Evolutionary conservation across 1,284 basidiomycete species (phyloP), one percentile per base, ranked within the genome.

Genomic region (Schizophyllum amplum): DNA sequence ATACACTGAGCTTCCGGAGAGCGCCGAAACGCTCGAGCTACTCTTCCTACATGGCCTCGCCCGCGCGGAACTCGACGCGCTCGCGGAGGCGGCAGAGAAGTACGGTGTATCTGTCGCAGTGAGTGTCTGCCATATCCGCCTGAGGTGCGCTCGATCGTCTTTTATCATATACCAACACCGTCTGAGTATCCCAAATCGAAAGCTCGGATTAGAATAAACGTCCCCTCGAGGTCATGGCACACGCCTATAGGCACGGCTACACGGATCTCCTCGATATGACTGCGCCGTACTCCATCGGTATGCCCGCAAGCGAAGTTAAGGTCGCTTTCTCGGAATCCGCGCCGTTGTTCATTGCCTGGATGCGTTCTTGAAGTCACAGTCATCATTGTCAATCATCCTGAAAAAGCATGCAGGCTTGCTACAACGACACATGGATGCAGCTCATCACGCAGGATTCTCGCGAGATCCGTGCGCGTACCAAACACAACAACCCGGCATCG

Each of bases 51-150:
- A n/a, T 67, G 48, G 58, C 68, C 15, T 63, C 63, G 47, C 64
- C 65, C 3, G 58, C 59, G 42, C 61, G 62, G 1, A 68, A 68
- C 47, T 65, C 69, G 15, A 62, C 66, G 49, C 47, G 54, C n/a
- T 71, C 15, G 67, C 67, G 1, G 63, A 67, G 25, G 68, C 69
- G 6, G 67, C 68, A 4, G 68, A 70, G 50, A 67, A 66, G 24
- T 71, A 71, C 52, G 59, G 65, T 52, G 65, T 68, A 0, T 68
- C 66, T 50, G 60, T 66, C 1, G 69, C 67, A 0, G 62, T 67
- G 48, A 61, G 61, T 11, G 58, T 68, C n/a, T 69, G 68, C 53
- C 61, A 61, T 22, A 56, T 68, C 42, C 68, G 63, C 22, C 65
- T 69, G 65, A 55, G 52, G 69, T 70, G 48, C 51, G 60, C n/a